phyloP scores from a whole-genome alignment of 495 filamentous ascomycete genomes.

The Bathelium albidoporum region DNA sequence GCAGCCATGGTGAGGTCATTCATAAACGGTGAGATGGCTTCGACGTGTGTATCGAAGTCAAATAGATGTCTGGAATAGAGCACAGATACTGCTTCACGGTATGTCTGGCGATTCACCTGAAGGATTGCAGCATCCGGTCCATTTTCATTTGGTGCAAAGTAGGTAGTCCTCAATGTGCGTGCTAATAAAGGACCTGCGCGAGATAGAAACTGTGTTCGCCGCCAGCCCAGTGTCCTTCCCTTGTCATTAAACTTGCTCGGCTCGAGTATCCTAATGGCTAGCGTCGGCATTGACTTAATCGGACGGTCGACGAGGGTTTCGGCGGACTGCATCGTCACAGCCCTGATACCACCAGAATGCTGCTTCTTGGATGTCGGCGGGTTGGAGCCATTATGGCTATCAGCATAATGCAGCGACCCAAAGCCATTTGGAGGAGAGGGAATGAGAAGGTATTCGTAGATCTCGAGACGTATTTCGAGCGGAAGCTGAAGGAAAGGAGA shows the following conservation, averaged over 20 bases:
- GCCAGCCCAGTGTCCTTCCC: not conserved
- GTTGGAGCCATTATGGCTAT: conserved; percentile 22
- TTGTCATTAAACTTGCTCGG: conserved; percentile 2
- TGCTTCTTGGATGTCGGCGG: no score
- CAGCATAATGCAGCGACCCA: conserved; percentile 4
- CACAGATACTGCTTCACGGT: conserved; percentile 39
- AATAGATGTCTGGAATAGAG: conserved; percentile 44
- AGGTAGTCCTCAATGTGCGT: conserved; percentile 35
- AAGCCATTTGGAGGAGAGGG: conserved; percentile 16
- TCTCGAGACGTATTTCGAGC: conserved; percentile 35
- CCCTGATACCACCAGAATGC: no score
- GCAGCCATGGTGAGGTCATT: conserved; percentile 39
- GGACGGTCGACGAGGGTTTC: not conserved
- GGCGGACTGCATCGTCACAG: not conserved
- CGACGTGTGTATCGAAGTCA: conserved; percentile 42
- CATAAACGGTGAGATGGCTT: conserved; percentile 46
- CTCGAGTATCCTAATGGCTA: conserved; percentile 24
- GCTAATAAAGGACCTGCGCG: conserved; percentile 23
- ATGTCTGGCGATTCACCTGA: conserved; percentile 34
- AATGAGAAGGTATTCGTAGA: conserved; percentile 32
- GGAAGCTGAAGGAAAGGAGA: conserved; percentile 33
- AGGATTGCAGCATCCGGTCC: conserved; percentile 38
- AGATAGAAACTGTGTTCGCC: not conserved
- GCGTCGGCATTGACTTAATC: conserved; percentile 9
- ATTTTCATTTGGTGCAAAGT: conserved; percentile 31